Evolutionary conservation across 2,329 filamentous ascomycete species (phyloP).

Genomic region (Colletotrichum endophyticum): DNA sequence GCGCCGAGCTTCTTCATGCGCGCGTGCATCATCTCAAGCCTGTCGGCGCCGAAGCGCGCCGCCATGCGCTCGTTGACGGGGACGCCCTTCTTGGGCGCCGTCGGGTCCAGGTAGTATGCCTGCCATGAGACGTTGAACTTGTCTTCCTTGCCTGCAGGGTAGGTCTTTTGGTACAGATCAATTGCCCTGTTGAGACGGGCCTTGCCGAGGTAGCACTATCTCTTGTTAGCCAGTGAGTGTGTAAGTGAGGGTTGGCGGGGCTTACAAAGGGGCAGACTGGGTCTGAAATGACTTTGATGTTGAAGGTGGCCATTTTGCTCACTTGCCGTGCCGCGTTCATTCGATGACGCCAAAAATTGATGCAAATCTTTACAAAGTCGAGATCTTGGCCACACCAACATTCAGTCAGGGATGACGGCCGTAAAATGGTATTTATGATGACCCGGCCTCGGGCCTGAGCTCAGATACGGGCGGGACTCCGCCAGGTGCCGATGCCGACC

Average conservation of each 20-base stretch:
- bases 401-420: neutral
- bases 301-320: constrained; percentile 71
- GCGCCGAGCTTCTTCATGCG: constrained; percentile 64
- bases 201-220: constrained; percentile 79
- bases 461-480: constrained; percentile 11
- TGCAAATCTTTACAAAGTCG: neutral
- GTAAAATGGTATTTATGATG: neutral
- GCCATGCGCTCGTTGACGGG: constrained; percentile 58
- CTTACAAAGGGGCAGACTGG: constrained; percentile 72
- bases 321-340: constrained; percentile 15
- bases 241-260: neutral
- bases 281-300: constrained; percentile 81
- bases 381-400: neutral
- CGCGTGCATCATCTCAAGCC: constrained; percentile 59
- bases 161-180: constrained; percentile 62
- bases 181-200: constrained; percentile 78
- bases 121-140: constrained; percentile 77
- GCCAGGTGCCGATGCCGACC: neutral
- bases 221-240: constrained; percentile 24
- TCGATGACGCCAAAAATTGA: neutral
- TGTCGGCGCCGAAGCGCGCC: constrained; percentile 69
- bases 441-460: neutral
- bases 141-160: constrained; percentile 64
- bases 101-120: constrained; percentile 81
- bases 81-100: constrained; percentile 52